Percentiles rank a stretch among this genome's conserved stretches.
Conservation (phyloP, 805 yeast species). For the Kuraishia cidri region DNA sequence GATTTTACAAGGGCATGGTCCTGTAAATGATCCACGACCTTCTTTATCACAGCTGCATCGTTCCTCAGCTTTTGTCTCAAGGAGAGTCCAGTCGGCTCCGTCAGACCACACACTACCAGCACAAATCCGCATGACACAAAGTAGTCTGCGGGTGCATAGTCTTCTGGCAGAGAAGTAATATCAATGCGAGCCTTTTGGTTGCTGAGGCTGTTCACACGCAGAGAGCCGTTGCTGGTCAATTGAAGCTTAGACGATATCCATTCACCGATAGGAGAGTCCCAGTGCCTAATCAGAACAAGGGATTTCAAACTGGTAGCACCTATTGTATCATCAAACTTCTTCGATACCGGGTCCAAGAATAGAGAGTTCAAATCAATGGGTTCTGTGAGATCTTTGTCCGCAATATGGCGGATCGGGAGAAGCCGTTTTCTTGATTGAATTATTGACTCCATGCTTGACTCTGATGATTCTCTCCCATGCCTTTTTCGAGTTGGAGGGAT, state of each 20-base stretch:
- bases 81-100: constrained; percentile 6
- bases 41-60: too few relatives aligned
- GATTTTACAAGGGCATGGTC: too few relatives aligned
- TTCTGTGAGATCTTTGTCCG: not conserved
- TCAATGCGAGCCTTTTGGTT: constrained; percentile 19
- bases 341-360: not conserved
- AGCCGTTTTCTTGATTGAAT: not conserved
- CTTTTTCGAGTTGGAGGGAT: constrained; percentile 15
- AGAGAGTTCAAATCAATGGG: not conserved
- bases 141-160: constrained; percentile 23
- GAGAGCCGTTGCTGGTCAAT: constrained; percentile 21
- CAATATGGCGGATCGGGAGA: not conserved
- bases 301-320: too few relatives aligned
- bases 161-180: constrained; percentile 32
- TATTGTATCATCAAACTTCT: constrained; percentile 8
- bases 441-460: not conserved
- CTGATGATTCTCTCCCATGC: constrained; percentile 12
- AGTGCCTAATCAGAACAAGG: constrained; percentile 35
- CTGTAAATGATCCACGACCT: too few relatives aligned
- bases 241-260: constrained; percentile 41
- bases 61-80: too few relatives aligned
- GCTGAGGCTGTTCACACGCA: constrained; percentile 18
- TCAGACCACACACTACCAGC: constrained; percentile 43
- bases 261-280: constrained; percentile 32
- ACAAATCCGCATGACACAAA: constrained; percentile 32